Evolutionary conservation across 805 yeast species (phyloP).

Genomic region (Metschnikowia arizonensis): DNA sequence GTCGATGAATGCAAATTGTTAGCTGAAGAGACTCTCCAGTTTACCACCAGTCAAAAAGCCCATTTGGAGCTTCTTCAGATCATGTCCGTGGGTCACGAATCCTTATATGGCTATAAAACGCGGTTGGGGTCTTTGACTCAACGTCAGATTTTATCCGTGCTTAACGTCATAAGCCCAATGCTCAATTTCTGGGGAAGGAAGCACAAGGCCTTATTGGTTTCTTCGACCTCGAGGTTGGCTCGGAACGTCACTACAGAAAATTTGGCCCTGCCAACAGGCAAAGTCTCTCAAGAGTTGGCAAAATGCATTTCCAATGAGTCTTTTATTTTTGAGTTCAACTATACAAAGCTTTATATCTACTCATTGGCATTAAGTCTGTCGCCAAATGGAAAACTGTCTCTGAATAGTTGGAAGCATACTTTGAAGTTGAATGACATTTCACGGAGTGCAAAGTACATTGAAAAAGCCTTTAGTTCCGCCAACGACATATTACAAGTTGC

Average conservation of each 20-base stretch:
- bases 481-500: constrained; percentile 72
- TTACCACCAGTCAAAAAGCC: constrained; percentile 65
- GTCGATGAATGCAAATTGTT: constrained; percentile 22
- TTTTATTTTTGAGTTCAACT: constrained; percentile 75
- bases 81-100: constrained; percentile 76
- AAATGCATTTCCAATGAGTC: constrained; percentile 60
- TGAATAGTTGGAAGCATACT: constrained; percentile 14
- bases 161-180: constrained; percentile 71
- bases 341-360: constrained; percentile 77
- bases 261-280: constrained; percentile 30
- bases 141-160: constrained; percentile 63
- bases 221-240: constrained; percentile 40
- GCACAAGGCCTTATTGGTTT: constrained; percentile 52
- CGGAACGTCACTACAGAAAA: constrained; percentile 28
- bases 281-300: constrained; percentile 35
- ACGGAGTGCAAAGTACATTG: constrained; percentile 71
- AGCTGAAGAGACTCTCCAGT: constrained; percentile 37
- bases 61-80: constrained; percentile 76
- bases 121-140: constrained; percentile 49
- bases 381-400: constrained; percentile 15
- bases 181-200: constrained; percentile 73
- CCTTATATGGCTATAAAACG: constrained; percentile 66
- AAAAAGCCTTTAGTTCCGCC: constrained; percentile 79
- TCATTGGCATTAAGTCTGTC: constrained; percentile 67
- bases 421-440: constrained; percentile 67